Base-by-base conservation (phyloP, 345 rosid genomes). In the Arabis alpina region DNA sequence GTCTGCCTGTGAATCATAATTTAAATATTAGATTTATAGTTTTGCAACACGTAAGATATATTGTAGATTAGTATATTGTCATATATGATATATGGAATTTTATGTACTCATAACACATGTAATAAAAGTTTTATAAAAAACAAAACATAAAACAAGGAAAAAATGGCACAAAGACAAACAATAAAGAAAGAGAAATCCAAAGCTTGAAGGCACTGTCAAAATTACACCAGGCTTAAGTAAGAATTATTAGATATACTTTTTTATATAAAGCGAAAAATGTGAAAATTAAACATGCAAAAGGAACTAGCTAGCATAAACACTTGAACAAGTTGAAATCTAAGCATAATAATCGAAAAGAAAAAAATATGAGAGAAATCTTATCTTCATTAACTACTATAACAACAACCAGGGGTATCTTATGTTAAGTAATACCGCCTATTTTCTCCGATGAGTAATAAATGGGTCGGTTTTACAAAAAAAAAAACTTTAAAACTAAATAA, bases 1-100 rank as follows among this genome's bases (percentile, higher is more conserved):
- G 76, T 90, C 94, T 42, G 85, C 89, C 94, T 90, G 80, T 55
- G 48, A 11, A 73, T 41, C 14, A 23, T 36, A 7, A 44, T 44
- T 37, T 68, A 54, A 41, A 66, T 16, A 53, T 59, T 43, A 67
- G 1, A 60, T 28, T 19, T 52, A 69, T 59, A 14, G 8, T 48
- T 59, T 11, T 68, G 19, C 49, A 55, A 68, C 56, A 65, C 45
- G 52, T 61, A 61, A 3, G 30, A 27, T 27, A 27, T 28, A 28
- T 28, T 3, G 4, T 28, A 28, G 32, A 28, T 28, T 28, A 28
- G 32, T 28, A 28, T 4, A 28, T 28, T 28, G 32, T 28, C 32
- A 28, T 28, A 5, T 28, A 28, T 28, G 32, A 28, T 34, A 34
- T 34, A 34, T 34, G 8, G 6, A 34, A 6, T 0, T 34, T 34